Evolutionary conservation across 2,329 filamentous ascomycete genomes (phyloP).

Genomic region (Zasmidium angulare): DNA sequence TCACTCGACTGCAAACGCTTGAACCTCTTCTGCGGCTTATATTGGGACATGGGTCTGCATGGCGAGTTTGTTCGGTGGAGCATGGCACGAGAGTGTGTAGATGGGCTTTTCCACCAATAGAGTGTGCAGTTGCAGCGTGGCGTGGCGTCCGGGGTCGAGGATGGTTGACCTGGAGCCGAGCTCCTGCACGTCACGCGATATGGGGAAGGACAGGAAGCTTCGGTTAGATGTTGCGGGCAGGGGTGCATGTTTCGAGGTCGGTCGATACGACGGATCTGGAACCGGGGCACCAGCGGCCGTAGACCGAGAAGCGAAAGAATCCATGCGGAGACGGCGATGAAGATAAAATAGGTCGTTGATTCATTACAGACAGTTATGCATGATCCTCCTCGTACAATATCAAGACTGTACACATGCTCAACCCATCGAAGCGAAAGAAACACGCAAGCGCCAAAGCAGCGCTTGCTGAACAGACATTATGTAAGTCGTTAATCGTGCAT

Average conservation of each 20-base stretch:
- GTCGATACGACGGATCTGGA: not conserved
- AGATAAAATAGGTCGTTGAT: not conserved
- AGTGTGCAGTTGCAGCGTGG: no score
- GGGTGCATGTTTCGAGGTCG: not conserved
- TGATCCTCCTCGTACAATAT: not conserved
- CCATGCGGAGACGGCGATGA: not conserved
- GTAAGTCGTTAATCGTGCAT: not conserved
- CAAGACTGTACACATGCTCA: not conserved
- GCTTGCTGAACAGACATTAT: not conserved
- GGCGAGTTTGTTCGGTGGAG: not conserved
- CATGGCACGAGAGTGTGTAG: not conserved
- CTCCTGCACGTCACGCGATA: not conserved
- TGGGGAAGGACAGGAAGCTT: not conserved
- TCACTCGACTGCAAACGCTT: conserved; percentile 2
- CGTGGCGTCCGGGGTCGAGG: not conserved
- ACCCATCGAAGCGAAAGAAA: not conserved
- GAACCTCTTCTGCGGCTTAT: not conserved
- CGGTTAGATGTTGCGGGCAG: not conserved
- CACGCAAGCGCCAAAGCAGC: not conserved
- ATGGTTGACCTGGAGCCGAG: not conserved
- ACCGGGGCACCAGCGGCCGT: no score
- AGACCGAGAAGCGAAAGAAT: not conserved
- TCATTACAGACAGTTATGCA: not conserved
- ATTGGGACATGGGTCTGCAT: not conserved
- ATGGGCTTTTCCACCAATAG: not conserved